These are phyloP conservation scores for Citrus trifoliata DNA, from an alignment of 345 rosid species.

Conservation along the genomic window DNA sequence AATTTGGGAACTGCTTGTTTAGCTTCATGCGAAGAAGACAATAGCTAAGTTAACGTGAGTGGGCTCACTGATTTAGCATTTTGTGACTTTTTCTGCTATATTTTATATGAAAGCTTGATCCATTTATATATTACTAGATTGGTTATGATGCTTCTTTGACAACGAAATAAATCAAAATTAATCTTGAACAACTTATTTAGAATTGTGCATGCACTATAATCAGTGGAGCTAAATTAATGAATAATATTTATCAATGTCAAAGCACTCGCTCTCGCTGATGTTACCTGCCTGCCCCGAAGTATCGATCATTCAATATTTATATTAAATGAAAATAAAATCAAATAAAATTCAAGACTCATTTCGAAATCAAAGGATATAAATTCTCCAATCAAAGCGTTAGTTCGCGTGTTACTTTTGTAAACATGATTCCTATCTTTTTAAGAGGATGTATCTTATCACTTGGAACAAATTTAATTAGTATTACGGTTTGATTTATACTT, in stretches of 20 bases:
- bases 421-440: constrained; percentile 24
- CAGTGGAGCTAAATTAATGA: constrained; percentile 4
- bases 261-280: constrained; percentile 24
- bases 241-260: not conserved
- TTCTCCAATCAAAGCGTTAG: constrained; percentile 4
- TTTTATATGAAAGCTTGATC: not conserved
- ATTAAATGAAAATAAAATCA: not conserved
- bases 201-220: not conserved
- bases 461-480: not conserved
- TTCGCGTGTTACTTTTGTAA: not conserved
- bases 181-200: not conserved
- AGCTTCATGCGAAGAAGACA: not conserved
- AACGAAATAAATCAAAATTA: not conserved
- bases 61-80: not conserved
- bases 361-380: not conserved
- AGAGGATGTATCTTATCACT: not conserved
- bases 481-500: not conserved
- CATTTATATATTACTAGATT: not conserved
- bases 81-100: not conserved
- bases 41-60: not conserved
- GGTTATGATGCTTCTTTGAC: constrained; percentile 11
- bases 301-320: not conserved
- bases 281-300: constrained; percentile 19
- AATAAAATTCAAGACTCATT: not conserved
- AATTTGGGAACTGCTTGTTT: not conserved